Percentiles rank a stretch among this genome's conserved stretches.
Conservation (phyloP, 1,284 basidiomycete genomes). For the Sporisorium graminicola region DNA sequence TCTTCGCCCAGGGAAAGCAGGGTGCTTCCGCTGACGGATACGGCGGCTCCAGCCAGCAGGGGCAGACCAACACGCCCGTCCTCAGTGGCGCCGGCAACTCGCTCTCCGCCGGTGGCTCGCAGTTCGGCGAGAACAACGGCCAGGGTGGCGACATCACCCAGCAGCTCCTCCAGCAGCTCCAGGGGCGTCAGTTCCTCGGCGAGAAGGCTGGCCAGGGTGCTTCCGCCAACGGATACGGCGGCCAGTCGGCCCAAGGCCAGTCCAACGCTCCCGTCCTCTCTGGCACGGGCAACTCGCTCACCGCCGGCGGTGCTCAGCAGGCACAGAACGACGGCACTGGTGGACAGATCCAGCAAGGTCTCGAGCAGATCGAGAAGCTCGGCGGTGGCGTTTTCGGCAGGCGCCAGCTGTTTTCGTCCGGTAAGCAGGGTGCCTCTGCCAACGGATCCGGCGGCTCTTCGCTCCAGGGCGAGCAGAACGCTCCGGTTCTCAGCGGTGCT, state of each 20-base stretch:
- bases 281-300: conserved; percentile 32
- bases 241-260: conserved; percentile 20
- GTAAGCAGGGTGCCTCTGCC: conserved; percentile 25
- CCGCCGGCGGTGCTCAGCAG: conserved; percentile 21
- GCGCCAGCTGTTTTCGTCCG: conserved; percentile 25
- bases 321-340: conserved; percentile 29
- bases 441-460: conserved; percentile 26
- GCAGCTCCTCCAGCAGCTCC: conserved; percentile 29
- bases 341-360: conserved; percentile 14
- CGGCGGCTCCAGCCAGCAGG: conserved; percentile 22
- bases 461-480: conserved; percentile 28
- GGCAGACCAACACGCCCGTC: conserved; percentile 26
- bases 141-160: conserved; percentile 17
- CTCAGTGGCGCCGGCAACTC: conserved; percentile 19
- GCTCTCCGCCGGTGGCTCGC: conserved; percentile 20
- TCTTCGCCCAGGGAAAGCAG: conserved; percentile 29
- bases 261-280: conserved; percentile 24
- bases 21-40: conserved; percentile 19
- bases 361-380: conserved; percentile 25
- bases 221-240: conserved; percentile 21
- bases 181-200: conserved; percentile 13
- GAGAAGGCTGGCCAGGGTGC: conserved; percentile 11
- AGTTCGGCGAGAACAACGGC: conserved; percentile 29
- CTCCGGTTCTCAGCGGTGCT: conserved; percentile 28
- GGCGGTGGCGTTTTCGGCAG: conserved; percentile 20